phyloP scores from a whole-genome alignment of 805 yeast species.

The baker's yeast (Saccharomyces cerevisiae) region DNA sequence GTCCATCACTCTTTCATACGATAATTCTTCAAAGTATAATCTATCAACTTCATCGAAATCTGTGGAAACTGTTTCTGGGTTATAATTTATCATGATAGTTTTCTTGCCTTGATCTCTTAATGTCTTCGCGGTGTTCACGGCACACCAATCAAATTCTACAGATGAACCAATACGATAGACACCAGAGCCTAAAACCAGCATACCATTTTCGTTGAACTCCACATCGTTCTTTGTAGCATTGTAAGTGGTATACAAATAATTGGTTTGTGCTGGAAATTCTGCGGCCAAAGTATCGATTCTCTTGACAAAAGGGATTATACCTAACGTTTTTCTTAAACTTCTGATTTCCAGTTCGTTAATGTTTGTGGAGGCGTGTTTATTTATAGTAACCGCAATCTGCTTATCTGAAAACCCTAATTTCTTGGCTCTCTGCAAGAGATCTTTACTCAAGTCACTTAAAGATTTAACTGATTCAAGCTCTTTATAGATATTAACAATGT shows the following conservation, averaged over 20 bases:
- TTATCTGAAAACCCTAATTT: slow-evolving; percentile 91
- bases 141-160: slow-evolving; percentile 99
- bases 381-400: slow-evolving; percentile 77
- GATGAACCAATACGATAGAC: slow-evolving; percentile 98
- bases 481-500: slow-evolving; percentile 82
- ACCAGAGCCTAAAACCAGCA: slow-evolving; percentile 96
- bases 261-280: slow-evolving; percentile 95
- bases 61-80: slow-evolving; percentile 97
- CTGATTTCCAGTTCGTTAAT: slow-evolving; percentile 71
- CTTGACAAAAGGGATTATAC: slow-evolving; percentile 87
- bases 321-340: slow-evolving; percentile 67
- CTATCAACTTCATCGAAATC: slow-evolving; percentile 98
- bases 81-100: slow-evolving; percentile 94
- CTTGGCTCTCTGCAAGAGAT: slow-evolving; percentile 70
- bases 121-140: slow-evolving; percentile 92
- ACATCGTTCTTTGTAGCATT: slow-evolving; percentile 84
- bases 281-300: slow-evolving; percentile 97
- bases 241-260: slow-evolving; percentile 91
- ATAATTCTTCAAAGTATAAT: slow-evolving; percentile 89
- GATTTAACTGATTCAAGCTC: slow-evolving; percentile 61
- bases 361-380: slow-evolving; percentile 31
- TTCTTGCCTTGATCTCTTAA: slow-evolving; percentile 78
- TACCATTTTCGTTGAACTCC: slow-evolving; percentile 79
- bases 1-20: slow-evolving; percentile 94
- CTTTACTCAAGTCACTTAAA: slow-evolving; percentile 53